phyloP scores from a whole-genome alignment of 164 flowering plant genomes.

The Platanus orientalis region DNA sequence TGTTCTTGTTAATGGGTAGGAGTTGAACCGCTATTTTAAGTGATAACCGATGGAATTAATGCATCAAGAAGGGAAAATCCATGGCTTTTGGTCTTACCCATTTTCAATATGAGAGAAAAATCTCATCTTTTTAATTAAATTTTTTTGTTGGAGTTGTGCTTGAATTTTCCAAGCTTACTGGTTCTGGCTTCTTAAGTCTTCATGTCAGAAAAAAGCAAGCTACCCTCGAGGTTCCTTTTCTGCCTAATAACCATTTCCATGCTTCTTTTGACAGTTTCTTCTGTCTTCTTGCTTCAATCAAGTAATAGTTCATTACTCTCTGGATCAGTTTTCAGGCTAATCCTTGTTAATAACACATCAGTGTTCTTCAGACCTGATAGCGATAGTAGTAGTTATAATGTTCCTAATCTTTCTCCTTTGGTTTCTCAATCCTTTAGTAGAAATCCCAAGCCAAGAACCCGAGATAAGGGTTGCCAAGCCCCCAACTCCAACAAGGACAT shows the following conservation, averaged over 20 bases:
- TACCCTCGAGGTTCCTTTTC: conserved; percentile 47
- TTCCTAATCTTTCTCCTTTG: conserved; percentile 15
- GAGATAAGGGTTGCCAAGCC: conserved; percentile 7
- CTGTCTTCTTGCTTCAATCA: conserved; percentile 42
- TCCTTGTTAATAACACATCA: conserved; percentile 43
- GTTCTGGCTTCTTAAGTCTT: not conserved
- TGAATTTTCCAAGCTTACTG: conserved; percentile 3
- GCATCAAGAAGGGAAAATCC: too few species aligned
- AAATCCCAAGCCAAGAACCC: conserved; percentile 3
- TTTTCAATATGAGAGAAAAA: not conserved
- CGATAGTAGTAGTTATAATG: conserved; percentile 7
- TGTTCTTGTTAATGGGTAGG: not conserved
- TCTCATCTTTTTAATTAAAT: not conserved
- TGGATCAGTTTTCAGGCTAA: conserved; percentile 41
- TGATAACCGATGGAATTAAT: too few species aligned
- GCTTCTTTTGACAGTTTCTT: conserved; percentile 48
- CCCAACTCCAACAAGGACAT: conserved; percentile 9
- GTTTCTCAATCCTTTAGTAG: conserved; percentile 9
- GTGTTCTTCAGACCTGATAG: conserved; percentile 26
- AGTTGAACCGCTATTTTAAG: not conserved
- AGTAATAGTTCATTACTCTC: conserved; percentile 30
- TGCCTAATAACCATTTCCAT: conserved; percentile 40
- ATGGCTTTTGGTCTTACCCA: too few species aligned
- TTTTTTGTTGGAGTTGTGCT: not conserved
- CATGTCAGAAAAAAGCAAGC: conserved; percentile 49